phyloP scores from a whole-genome alignment of 2,329 filamentous ascomycete genomes.

The Trichoderma sp. region DNA sequence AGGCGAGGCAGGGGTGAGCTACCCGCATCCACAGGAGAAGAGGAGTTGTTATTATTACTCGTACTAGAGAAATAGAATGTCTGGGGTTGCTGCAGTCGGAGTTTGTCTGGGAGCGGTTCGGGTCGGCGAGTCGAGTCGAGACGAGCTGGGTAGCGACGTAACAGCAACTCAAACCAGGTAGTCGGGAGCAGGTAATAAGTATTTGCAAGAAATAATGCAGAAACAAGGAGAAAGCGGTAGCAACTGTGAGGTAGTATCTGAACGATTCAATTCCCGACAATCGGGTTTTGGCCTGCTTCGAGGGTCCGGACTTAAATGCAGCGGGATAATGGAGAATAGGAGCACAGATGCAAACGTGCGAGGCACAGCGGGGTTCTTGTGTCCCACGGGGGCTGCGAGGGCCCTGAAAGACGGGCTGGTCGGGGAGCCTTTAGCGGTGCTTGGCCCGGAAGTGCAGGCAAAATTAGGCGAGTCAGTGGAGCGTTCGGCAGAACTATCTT shows the following conservation, averaged over 20 bases:
- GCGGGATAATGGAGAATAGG: not conserved
- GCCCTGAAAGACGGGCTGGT: not conserved
- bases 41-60: not conserved
- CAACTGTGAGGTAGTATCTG: not conserved
- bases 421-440: not conserved
- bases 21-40: not conserved
- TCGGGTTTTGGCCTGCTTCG: not conserved
- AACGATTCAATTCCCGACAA: not conserved
- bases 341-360: not conserved
- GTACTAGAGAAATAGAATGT: not conserved
- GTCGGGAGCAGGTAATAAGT: not conserved
- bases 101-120: not conserved
- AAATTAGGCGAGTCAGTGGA: constrained; percentile 1
- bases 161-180: not conserved
- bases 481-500: constrained; percentile 5
- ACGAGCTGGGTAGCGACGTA: not conserved
- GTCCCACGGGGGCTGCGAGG: not conserved
- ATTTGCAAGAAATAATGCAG: not conserved
- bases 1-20: not conserved
- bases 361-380: constrained; percentile 15
- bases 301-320: not conserved
- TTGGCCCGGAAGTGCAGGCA: not conserved
- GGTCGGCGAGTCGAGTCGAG: not conserved
- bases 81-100: not conserved
- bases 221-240: not conserved